Percentiles rank a stretch among this genome's conserved stretches.
These are phyloP conservation scores for Trichosporon sp. DNA, from an alignment of 1,284 basidiomycete species.

Conservation along the genomic window DNA sequence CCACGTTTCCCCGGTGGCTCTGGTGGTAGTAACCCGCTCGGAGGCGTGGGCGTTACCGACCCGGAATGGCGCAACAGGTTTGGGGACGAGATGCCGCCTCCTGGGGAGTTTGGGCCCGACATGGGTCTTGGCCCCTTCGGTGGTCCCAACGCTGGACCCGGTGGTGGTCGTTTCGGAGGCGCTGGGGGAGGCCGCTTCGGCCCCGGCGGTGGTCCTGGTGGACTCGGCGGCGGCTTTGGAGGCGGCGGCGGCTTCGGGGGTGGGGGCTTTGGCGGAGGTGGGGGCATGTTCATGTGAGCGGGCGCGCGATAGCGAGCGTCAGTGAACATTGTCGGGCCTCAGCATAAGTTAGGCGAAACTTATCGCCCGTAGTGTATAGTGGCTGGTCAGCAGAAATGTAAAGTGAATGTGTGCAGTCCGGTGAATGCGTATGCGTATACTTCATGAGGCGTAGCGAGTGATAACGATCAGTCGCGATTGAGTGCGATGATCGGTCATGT, in stretches of 20 bases:
- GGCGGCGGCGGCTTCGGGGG: slow-evolving; percentile 25
- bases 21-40: slow-evolving; percentile 46
- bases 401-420: no score
- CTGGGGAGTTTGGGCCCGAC: slow-evolving; percentile 54
- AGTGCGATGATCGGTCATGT: not conserved
- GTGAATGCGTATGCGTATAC: not conserved
- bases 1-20: slow-evolving; percentile 26
- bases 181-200: slow-evolving; percentile 31
- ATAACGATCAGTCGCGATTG: not conserved
- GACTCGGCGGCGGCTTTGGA: slow-evolving; percentile 32
- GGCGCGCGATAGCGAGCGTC: not conserved
- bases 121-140: slow-evolving; percentile 37
- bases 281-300: slow-evolving; percentile 31
- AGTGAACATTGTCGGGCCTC: no score
- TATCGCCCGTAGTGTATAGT: not conserved
- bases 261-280: slow-evolving; percentile 21
- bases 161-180: slow-evolving; percentile 28
- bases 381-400: not conserved
- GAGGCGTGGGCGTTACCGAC: slow-evolving; percentile 48
- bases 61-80: slow-evolving; percentile 37
- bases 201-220: slow-evolving; percentile 9
- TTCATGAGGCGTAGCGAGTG: not conserved
- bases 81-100: slow-evolving; percentile 55
- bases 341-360: no score
- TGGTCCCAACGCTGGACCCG: slow-evolving; percentile 30